Evolutionary conservation across 192 early-diverging fungal genomes (phyloP), one percentile per base, ranked within the genome.

Genomic region (Coemansia reversa): DNA sequence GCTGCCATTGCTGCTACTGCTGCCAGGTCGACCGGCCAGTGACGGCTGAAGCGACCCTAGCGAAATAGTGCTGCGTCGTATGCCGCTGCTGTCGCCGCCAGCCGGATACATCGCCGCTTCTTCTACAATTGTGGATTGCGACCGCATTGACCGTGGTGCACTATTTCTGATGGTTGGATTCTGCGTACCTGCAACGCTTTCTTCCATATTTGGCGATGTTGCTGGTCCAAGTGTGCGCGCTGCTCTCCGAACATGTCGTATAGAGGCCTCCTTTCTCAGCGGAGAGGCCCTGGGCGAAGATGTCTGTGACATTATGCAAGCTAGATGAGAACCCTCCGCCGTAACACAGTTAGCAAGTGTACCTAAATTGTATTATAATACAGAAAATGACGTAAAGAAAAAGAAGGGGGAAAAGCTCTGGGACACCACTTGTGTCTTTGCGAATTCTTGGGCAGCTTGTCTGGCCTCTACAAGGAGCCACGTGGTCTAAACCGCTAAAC

Each of bases 1-100:
- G 62, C 55, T 16, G 51, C 51, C 35, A 28, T 33, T 54, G 60
- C 67, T 55, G 50, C 55, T 56, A 32, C 14, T 45, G 39, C 39
- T 45, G 39, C 39, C 39, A 45, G 39, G 39, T 1, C 39, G 14
- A 45, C 39, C 39, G 24, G 42, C 20, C 20, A 35, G 29, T 18
- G 62, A 27, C 19, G 63, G 23, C 35, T 51, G 48, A 2, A 55
- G 24, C 18, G 57, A 49, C 16, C 66, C 66, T 22, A 63, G 50
- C n/a, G 73, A 76, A 12, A 76, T 33, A 6, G 73, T 75, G 66
- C 63, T 75, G 23, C 73, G 66, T 29, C 73, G 58, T 39, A 11
- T 53, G 25, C 35, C 20, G 18, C 20, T 25, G 33, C 24, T 16
- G 19, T 23, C 18, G 12, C 49, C 24, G 0, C 22, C 52, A 24